Base-by-base conservation (phyloP, 139 green algal genomes). In the Pleodorina starrii region DNA sequence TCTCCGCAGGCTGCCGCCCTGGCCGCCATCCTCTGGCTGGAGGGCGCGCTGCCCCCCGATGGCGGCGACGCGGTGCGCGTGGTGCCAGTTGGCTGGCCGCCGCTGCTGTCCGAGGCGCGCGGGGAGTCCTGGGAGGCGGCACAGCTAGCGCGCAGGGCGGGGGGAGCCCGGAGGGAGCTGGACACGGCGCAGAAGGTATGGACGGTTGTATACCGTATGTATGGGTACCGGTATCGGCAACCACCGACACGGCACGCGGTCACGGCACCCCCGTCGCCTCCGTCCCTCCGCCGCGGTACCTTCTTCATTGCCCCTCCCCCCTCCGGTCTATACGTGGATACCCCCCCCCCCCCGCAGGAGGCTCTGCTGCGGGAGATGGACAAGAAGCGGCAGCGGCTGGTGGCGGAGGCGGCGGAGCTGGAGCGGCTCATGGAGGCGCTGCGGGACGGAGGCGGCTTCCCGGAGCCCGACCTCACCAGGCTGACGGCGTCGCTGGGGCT, bases 351-450 rank as follows among this genome's bases (percentile, higher is more conserved):
- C n/a, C n/a, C 12, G 11, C 59, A 87, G 81, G 81, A 87, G 81
- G 81, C 81, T 0, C 44, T 87, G 42, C 43, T 87, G 17, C 81
- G 81, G 36, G 81, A 87, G 81, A 87, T 87, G 81, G 81, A 87
- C 44, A 87, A 87, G 63, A 87, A 87, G 81, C 81, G 81, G 60
- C 81, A 87, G 60, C 81, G 81, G 59, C 42, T 87, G 63, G 81
- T 87, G 81, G 81, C 60, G 60, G 81, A 87, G 81, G 81, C 81
- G 42, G 81, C 81, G 43, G 81, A 87, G 59, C 81, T 87, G 81
- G 81, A 87, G 81, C 60, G 60, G 14, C 60, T 87, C 32, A 87
- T 87, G 81, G 81, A 59, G 42, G 81, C 81, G 6, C 60, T 87
- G 60, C 81, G 81, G 27, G 81, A 42, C 81, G 81, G 60, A 32